phyloP scores from a whole-genome alignment of 1,139 yeast species.

The Protomyces inundatus region DNA sequence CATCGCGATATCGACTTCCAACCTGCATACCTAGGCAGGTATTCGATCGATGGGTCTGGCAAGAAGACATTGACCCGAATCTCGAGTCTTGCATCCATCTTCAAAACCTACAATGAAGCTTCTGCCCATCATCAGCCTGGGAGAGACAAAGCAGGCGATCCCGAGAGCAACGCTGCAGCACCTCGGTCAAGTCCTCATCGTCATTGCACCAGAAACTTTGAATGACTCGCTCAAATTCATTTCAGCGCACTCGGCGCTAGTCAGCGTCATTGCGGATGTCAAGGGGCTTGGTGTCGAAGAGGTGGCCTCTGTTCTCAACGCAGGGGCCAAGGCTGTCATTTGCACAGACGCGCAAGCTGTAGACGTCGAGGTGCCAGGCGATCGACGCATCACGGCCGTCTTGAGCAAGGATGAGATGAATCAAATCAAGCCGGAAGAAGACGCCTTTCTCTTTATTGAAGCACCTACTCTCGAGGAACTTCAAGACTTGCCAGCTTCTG shows the following conservation, averaged over 20 bases:
- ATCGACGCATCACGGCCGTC: not conserved
- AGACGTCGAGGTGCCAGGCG: not conserved
- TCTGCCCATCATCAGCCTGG: conserved; percentile 2
- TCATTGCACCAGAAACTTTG: not conserved
- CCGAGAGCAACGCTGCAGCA: conserved; percentile 21
- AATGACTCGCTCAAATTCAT: conserved; percentile 1
- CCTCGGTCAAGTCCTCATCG: conserved; percentile 10
- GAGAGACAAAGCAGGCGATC: not conserved
- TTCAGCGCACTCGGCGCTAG: conserved; percentile 11
- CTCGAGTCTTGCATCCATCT: not conserved
- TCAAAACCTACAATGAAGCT: conserved; percentile 4
- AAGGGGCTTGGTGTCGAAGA: conserved; percentile 8
- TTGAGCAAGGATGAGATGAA: not conserved
- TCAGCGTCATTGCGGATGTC: conserved; percentile 15
- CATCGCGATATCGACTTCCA: no score
- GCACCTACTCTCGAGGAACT: not conserved
- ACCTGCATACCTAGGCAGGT: not conserved
- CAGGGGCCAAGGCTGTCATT: conserved; percentile 5
- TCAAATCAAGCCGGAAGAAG: not conserved
- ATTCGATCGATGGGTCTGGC: not conserved
- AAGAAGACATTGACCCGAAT: not conserved
- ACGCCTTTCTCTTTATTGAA: not conserved
- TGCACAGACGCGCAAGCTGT: not conserved
- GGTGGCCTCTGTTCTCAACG: not conserved
- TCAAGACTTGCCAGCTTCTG: conserved; percentile 1